Evolutionary conservation across 306 rosid species (phyloP).

Genomic region (Trifolium dubium): DNA sequence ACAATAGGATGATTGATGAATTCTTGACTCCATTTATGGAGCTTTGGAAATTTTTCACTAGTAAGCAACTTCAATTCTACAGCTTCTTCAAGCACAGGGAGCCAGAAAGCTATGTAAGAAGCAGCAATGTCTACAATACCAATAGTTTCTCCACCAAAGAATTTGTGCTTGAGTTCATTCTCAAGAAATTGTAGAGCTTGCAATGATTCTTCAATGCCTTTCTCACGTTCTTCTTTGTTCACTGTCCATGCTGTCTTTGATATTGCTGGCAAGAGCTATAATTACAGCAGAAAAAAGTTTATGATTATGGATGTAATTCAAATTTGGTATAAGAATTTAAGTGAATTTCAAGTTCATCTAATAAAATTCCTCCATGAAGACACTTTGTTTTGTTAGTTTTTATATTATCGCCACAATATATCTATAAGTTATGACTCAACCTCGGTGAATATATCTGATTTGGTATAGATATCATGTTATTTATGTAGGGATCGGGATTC

Average conservation of each 20-base stretch:
- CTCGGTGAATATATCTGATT: no score
- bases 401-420: no score
- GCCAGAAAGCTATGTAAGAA: conserved; percentile 53
- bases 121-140: conserved; percentile 59
- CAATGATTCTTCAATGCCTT: conserved; percentile 34
- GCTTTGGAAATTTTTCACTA: conserved; percentile 51
- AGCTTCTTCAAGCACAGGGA: conserved; percentile 50
- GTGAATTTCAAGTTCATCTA: no score
- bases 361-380: no score
- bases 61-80: conserved; percentile 42
- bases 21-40: conserved; percentile 54
- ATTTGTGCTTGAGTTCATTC: conserved; percentile 45
- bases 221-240: conserved; percentile 43
- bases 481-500: no score
- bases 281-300: background rate
- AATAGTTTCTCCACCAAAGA: conserved; percentile 48
- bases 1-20: conserved; percentile 44
- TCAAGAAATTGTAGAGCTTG: conserved; percentile 42
- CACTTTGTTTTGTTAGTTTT: no score
- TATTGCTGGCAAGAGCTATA: conserved; percentile 13
- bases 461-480: no score
- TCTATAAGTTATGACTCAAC: no score
- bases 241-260: conserved; percentile 34
- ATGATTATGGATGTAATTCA: background rate
- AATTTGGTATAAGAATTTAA: background rate